Evolutionary conservation across 2,329 filamentous ascomycete genomes (phyloP), one percentile per base, ranked within the genome.

Genomic region (Fusarium oxysporum): DNA sequence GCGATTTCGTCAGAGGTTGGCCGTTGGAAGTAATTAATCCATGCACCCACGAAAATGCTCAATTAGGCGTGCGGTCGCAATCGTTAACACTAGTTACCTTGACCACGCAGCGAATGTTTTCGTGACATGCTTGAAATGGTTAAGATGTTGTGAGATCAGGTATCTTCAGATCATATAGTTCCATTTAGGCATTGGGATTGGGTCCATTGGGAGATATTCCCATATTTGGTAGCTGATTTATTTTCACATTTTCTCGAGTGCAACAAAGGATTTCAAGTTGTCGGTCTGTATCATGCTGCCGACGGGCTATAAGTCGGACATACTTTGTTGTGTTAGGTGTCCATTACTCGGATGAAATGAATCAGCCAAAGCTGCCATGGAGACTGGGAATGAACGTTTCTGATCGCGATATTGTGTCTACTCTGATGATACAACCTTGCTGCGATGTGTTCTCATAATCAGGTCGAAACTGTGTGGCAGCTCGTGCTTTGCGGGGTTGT

Each of bases 1-100:
- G 32, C 14, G 35, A 72, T 72, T 55, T 72, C 69, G 56, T 72
- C 65, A n/a, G 32, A 50, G 32, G 32, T 55, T 44, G 13, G 41
- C 43, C 44, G 40, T 56, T 43, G 21, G 50, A 61, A 21, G 35
- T 40, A 50, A 28, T 25, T 40, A 51, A 25, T 51, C n/a, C n/a
- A 54, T 53, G 21, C 53, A 57, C 33, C 66, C 35, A 47, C 8
- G 17, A 55, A 60, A 43, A 48, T 37, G 19, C 23, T 23, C 28
- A 48, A 35, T 53, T 17, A 58, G 47, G 54, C 30, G 48, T n/a
- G 44, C 25, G 41, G 43, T 32, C 9, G 28, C 19, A 30, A 30
- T 54, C 43, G 40, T 37, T 51, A 23, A 70, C 70, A 25, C 57
- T 37, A 33, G 35, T n/a, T 28, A 14, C 30, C 47, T 56, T 59